Percentiles rank a stretch among this genome's conserved stretches.
Evolutionary conservation across 768 basidiomycete genomes (phyloP).

Genomic region (Amanita molliuscula): DNA sequence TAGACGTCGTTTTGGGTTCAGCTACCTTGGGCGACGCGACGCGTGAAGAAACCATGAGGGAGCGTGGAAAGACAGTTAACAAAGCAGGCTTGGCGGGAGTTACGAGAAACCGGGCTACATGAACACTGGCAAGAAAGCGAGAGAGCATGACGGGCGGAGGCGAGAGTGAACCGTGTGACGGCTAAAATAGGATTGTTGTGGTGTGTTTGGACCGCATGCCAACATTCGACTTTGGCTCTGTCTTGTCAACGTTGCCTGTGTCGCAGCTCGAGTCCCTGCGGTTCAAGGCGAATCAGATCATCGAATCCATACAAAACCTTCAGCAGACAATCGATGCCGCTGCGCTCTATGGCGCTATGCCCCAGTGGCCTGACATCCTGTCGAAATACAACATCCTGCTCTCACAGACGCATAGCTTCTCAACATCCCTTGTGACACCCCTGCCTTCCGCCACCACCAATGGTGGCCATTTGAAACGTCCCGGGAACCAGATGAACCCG

Average conservation of each 20-base stretch:
- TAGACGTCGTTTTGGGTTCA: background rate
- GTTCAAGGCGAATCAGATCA: constrained; percentile 70
- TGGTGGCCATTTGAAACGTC: constrained; percentile 3
- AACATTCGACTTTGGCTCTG: constrained; percentile 13
- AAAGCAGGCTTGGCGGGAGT: background rate
- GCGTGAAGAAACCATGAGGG: background rate
- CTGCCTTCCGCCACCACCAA: constrained; percentile 15
- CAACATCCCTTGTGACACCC: constrained; percentile 43
- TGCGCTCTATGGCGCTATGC: constrained; percentile 50
- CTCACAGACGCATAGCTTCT: constrained; percentile 74
- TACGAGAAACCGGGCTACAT: background rate
- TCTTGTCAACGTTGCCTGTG: constrained; percentile 31
- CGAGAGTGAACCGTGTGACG: background rate
- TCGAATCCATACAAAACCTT: constrained; percentile 62
- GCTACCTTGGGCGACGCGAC: background rate
- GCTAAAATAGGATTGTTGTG: background rate
- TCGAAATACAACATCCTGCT: constrained; percentile 80
- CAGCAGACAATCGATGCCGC: constrained; percentile 54
- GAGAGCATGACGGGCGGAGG: background rate
- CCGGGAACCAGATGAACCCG: constrained; percentile 25
- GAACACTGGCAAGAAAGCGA: background rate
- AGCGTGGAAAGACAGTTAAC: constrained; percentile 1
- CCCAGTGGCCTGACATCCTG: constrained; percentile 78
- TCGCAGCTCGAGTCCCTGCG: constrained; percentile 67
- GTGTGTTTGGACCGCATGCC: background rate